A percentile compares a stretch with the other conserved stretches of the same genome.
Conservation (phyloP, 768 basidiomycete genomes). For the Asterophora parasitica region DNA sequence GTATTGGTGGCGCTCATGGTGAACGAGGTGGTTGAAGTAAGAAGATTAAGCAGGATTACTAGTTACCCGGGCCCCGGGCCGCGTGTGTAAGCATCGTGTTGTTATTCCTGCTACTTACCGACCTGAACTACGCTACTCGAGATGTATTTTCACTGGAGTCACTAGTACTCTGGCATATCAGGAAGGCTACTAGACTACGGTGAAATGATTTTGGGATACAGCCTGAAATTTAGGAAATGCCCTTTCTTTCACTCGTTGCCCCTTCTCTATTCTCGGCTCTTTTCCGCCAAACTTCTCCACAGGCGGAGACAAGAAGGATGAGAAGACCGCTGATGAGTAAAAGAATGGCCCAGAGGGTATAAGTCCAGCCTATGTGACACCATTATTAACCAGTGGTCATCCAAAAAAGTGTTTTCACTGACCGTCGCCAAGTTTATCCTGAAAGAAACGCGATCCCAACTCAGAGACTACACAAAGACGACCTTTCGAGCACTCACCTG, state of each 20-base stretch:
- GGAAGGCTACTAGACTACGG: too few relatives aligned
- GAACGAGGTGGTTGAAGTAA: neutral
- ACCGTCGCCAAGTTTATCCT: conserved; percentile 75
- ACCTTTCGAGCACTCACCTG: conserved; percentile 37
- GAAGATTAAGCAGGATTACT: too few relatives aligned
- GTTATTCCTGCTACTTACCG: too few relatives aligned
- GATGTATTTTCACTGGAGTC: too few relatives aligned
- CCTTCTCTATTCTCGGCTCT: conserved; percentile 43
- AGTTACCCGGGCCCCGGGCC: too few relatives aligned
- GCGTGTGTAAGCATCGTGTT: too few relatives aligned
- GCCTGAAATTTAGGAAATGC: too few relatives aligned
- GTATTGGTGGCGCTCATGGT: neutral
- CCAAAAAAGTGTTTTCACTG: conserved; percentile 13
- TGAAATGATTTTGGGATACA: too few relatives aligned
- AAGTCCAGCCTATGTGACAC: conserved; percentile 46
- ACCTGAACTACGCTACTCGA: too few relatives aligned
- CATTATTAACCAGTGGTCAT: neutral
- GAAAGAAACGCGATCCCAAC: neutral
- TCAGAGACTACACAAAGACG: neutral
- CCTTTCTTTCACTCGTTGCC: neutral
- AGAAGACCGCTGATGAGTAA: conserved; percentile 49
- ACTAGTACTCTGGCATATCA: too few relatives aligned
- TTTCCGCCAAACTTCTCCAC: conserved; percentile 58
- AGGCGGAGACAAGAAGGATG: conserved; percentile 54
- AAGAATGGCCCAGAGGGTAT: conserved; percentile 56